phyloP scores from a whole-genome alignment of 495 filamentous ascomycete species.

The Neurospora pannonica region DNA sequence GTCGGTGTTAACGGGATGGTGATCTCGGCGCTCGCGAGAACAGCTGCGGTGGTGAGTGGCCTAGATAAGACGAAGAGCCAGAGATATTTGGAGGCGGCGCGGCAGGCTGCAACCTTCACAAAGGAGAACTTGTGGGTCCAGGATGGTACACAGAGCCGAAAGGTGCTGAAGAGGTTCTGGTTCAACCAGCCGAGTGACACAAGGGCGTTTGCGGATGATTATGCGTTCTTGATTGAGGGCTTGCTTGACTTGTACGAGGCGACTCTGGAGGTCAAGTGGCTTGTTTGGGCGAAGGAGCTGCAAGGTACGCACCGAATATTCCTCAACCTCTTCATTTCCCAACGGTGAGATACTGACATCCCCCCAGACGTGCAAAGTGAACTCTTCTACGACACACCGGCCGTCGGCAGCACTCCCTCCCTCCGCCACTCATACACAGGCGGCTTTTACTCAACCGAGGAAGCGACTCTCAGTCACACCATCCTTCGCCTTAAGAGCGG shows the following conservation, averaged over 20 bases:
- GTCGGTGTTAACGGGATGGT: conserved; percentile 84
- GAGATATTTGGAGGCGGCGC: conserved; percentile 54
- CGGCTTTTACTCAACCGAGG: conserved; percentile 82
- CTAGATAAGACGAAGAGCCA: conserved; percentile 45
- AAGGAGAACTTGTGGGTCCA: conserved; percentile 66
- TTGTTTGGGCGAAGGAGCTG: conserved; percentile 74
- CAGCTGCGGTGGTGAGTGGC: conserved; percentile 53
- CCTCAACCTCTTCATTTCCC: neutral
- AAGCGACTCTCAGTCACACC: conserved; percentile 53
- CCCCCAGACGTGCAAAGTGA: conserved; percentile 54
- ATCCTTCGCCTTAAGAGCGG: conserved; percentile 87
- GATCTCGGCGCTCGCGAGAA: conserved; percentile 70
- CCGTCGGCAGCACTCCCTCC: conserved; percentile 17
- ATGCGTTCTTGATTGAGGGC: conserved; percentile 80
- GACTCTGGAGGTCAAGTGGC: conserved; percentile 69
- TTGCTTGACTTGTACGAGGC: conserved; percentile 82
- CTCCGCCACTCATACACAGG: conserved; percentile 40
- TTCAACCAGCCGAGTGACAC: conserved; percentile 57
- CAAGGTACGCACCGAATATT: conserved; percentile 47
- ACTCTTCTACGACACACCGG: conserved; percentile 52
- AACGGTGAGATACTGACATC: conserved; percentile 18
- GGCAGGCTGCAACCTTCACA: conserved; percentile 66
- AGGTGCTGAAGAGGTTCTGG: conserved; percentile 65
- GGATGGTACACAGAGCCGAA: conserved; percentile 13
- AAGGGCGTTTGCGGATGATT: conserved; percentile 85